A percentile compares a stretch with the other conserved stretches of the same genome.
Evolutionary conservation across 106 monocot species (phyloP).

Genomic region (Agapanthus africanus): DNA sequence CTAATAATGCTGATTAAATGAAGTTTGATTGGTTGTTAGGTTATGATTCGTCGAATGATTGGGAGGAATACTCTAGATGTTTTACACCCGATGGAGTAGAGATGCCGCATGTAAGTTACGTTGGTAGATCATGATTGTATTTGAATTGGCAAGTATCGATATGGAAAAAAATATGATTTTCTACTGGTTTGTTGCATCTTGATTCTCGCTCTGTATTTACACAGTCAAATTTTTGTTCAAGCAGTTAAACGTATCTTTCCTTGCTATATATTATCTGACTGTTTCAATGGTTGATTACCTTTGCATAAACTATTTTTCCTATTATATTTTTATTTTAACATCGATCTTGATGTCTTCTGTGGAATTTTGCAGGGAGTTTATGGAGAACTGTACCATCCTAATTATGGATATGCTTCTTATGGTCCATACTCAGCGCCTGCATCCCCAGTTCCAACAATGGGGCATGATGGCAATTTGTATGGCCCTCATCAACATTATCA

Average conservation of each 20-base stretch:
- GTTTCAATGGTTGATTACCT: no score
- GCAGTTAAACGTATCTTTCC: no score
- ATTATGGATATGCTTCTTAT: conserved; percentile 75
- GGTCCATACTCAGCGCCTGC: conserved; percentile 64
- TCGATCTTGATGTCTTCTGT: conserved; percentile 25
- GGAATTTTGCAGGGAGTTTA: conserved; percentile 56
- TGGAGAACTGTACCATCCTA: conserved; percentile 84
- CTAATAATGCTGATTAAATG: conserved; percentile 8
- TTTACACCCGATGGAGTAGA: conserved; percentile 60
- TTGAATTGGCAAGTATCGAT: no score
- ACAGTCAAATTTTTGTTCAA: no score
- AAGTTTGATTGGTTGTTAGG: conserved; percentile 24
- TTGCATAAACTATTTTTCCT: no score
- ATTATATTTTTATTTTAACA: no score
- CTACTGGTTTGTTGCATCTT: no score
- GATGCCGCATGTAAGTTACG: conserved; percentile 51
- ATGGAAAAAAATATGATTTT: no score
- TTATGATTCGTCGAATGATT: conserved; percentile 47
- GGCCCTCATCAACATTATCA: conserved; percentile 73
- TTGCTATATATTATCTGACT: no score
- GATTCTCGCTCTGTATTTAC: no score
- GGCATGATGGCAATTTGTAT: conserved; percentile 73
- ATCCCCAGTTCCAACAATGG: conserved; percentile 60
- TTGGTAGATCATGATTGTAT: no score
- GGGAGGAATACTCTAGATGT: conserved; percentile 77